Conservation (phyloP, 495 filamentous ascomycete genomes). For the Penicillium daleae region DNA sequence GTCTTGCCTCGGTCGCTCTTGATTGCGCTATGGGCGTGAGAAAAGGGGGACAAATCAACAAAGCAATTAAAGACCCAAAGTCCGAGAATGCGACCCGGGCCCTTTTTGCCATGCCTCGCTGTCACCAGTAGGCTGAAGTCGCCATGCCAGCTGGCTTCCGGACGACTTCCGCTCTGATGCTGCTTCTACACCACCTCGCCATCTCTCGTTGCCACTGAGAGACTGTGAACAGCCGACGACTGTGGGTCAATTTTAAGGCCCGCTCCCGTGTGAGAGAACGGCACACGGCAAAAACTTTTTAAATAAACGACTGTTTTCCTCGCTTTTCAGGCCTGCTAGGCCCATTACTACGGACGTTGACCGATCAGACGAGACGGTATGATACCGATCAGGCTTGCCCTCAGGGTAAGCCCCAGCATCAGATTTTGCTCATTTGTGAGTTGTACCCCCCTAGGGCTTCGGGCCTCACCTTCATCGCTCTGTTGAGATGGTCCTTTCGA, state of each 20-base stretch:
- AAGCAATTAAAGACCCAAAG: not conserved
- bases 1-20: not conserved
- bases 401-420: slow-evolving; percentile 21
- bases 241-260: slow-evolving; percentile 18
- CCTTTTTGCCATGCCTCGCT: not conserved
- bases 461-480: not conserved
- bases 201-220: not conserved
- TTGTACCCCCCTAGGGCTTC: slow-evolving; percentile 13
- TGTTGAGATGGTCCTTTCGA: not conserved
- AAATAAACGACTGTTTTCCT: slow-evolving; percentile 13
- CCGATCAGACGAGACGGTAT: slow-evolving; percentile 22
- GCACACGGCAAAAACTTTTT: slow-evolving; percentile 20
- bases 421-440: slow-evolving; percentile 24
- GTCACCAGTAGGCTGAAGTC: not conserved
- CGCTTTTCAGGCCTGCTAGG: slow-evolving; percentile 11
- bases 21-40: not conserved
- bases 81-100: not conserved
- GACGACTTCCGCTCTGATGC: slow-evolving; percentile 26
- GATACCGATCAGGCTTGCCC: slow-evolving; percentile 17
- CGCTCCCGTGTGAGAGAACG: slow-evolving; percentile 9
- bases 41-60: not conserved
- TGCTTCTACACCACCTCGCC: slow-evolving; percentile 1
- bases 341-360: slow-evolving; percentile 24
- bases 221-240: slow-evolving; percentile 1
- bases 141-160: slow-evolving; percentile 14